Evolutionary conservation across 2,329 filamentous ascomycete genomes (phyloP).

Genomic region (Sclerotinia glacialis): DNA sequence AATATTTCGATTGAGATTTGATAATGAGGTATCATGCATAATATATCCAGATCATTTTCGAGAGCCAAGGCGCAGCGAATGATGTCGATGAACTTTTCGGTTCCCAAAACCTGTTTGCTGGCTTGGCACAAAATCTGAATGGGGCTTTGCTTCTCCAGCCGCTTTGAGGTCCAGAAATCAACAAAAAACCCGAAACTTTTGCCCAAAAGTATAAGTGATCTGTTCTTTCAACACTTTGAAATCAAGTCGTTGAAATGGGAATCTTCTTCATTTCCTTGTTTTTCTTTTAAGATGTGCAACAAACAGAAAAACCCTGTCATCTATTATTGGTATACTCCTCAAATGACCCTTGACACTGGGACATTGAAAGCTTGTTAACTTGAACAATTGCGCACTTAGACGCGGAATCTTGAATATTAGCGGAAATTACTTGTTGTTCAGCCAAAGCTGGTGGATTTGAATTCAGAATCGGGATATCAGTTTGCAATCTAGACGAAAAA

Average conservation of each 20-base stretch:
- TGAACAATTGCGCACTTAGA: no score
- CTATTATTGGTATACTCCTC: background rate
- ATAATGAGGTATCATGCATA: background rate
- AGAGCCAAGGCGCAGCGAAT: background rate
- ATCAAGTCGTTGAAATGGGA: background rate
- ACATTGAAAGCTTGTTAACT: background rate
- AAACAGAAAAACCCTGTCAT: background rate
- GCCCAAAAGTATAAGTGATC: background rate
- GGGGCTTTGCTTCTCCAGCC: conserved; percentile 6
- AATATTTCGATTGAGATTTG: background rate
- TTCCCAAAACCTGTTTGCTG: conserved; percentile 17
- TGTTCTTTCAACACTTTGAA: background rate
- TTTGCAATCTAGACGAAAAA: no score
- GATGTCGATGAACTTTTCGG: conserved; percentile 5
- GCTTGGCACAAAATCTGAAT: conserved; percentile 6
- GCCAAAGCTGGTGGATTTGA: no score
- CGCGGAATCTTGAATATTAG: no score
- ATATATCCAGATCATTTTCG: conserved; percentile 3
- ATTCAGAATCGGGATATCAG: no score
- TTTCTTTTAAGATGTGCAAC: conserved; percentile 12
- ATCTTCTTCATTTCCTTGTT: conserved; percentile 7
- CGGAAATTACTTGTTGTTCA: no score
- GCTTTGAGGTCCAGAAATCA: conserved; percentile 1
- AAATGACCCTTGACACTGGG: background rate
- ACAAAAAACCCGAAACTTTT: background rate